Base-by-base conservation (phyloP, 768 basidiomycete species). In the Rhizopogon vesiculosus region DNA sequence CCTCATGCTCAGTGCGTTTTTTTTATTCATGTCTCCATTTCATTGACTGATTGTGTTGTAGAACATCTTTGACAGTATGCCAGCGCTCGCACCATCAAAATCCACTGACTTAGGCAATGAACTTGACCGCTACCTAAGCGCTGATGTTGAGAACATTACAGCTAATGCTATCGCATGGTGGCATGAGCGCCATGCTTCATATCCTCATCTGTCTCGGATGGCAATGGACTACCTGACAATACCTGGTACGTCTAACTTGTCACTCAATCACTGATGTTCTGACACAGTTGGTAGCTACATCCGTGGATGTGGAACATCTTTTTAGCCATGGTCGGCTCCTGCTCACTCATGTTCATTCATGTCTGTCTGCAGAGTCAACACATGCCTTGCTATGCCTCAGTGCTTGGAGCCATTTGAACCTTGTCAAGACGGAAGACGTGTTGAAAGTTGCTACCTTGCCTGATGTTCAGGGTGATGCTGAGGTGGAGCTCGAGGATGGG, bases 21-120 rank as follows among this genome's bases (percentile, higher is more conserved):
- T 39, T 44, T 35, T 45, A 29, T 25, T 54, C 29, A 5, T 33
- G n/a, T 44, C 53, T 45, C 43, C 22, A n/a, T 35, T 35, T 18
- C 31, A 35, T 16, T 39, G 12, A 31, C 53, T 18, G 33, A 31
- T 43, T 28, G 28, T 25, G n/a, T 44, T 45, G 13, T 18, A 38
- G 13, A 72, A 72, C 57, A 69, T 71, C 1, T 72, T 73, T 33
- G 66, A 73, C 53, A 52, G 60, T 19, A 59, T 73, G 6, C 68
- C 64, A 2, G 53, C 58, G 3, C 62, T 63, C 38, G 42, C 62
- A 19, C 56, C 61, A 28, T 61, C 62, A 19, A 57, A 56, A 29
- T 44, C 25, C 15, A 22, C 57, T 12, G 64, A 65, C 6, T 22
- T 62, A 5, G 51, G 51, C 33, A 65, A 63, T 39, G 68, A 76